A percentile compares a stretch with the other conserved stretches of the same genome.
Evolutionary conservation across 208 protist species (phyloP).

Genomic region (Crithidia brevicula): DNA sequence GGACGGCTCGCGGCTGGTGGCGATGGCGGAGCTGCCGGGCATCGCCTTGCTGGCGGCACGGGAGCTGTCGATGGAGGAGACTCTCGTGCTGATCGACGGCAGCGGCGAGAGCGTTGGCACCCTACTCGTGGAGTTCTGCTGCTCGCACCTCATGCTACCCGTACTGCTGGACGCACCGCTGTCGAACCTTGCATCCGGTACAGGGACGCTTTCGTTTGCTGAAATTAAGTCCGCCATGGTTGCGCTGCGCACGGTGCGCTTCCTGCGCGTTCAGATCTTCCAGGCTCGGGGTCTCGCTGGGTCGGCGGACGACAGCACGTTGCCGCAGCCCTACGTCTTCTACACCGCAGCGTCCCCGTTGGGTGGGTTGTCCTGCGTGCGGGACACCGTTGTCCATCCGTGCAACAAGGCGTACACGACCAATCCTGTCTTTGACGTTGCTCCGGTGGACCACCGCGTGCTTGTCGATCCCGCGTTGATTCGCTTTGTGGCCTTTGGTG

Average conservation of each 20-base stretch:
- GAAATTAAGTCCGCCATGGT: slow-evolving; percentile 61
- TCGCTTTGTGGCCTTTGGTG: slow-evolving; percentile 61
- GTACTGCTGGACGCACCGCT: slow-evolving; percentile 51
- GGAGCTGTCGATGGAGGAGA: slow-evolving; percentile 49
- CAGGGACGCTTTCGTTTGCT: slow-evolving; percentile 35
- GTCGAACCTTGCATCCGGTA: neutral
- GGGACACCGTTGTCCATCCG: slow-evolving; percentile 76
- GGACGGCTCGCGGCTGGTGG: slow-evolving; percentile 53
- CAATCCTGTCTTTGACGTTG: slow-evolving; percentile 68
- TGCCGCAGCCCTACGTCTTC: slow-evolving; percentile 85
- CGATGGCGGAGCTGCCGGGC: slow-evolving; percentile 76
- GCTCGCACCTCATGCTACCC: slow-evolving; percentile 68
- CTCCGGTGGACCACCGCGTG: slow-evolving; percentile 77
- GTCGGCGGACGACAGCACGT: slow-evolving; percentile 8
- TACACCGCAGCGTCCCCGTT: slow-evolving; percentile 65
- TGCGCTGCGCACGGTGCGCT: slow-evolving; percentile 65
- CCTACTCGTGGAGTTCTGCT: slow-evolving; percentile 59
- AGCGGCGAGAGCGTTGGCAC: slow-evolving; percentile 46
- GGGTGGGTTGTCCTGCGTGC: slow-evolving; percentile 49
- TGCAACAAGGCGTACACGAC: slow-evolving; percentile 45
- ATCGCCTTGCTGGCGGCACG: slow-evolving; percentile 56
- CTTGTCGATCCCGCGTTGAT: slow-evolving; percentile 70
- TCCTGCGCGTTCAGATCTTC: slow-evolving; percentile 81
- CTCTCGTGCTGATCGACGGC: slow-evolving; percentile 53
- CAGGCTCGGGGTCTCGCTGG: slow-evolving; percentile 40